Conservation (phyloP, 768 basidiomycete genomes). For the Kwoniella dendrophila region DNA sequence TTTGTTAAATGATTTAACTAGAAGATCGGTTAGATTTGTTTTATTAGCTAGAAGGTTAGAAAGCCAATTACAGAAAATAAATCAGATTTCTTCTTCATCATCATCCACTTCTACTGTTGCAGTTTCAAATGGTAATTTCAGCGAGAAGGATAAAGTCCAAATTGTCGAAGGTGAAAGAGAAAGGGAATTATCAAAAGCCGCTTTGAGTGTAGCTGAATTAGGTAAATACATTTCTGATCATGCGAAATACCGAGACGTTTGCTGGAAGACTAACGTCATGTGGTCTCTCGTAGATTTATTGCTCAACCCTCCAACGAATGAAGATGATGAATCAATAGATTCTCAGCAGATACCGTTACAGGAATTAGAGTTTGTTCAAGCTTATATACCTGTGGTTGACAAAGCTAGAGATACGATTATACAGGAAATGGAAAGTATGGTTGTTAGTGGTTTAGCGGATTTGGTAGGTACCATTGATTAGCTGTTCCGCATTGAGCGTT, state of each 20-base stretch:
- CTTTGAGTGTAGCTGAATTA: slow-evolving; percentile 89
- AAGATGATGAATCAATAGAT: slow-evolving; percentile 21
- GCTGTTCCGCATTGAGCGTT: not conserved
- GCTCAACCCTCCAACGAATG: slow-evolving; percentile 14
- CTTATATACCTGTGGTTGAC: slow-evolving; percentile 72
- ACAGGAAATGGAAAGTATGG: slow-evolving; percentile 87
- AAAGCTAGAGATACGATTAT: slow-evolving; percentile 71
- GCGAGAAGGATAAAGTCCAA: slow-evolving; percentile 59
- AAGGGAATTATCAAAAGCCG: slow-evolving; percentile 85
- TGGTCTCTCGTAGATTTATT: slow-evolving; percentile 17
- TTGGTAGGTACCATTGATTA: slow-evolving; percentile 61
- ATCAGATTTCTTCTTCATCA: no score
- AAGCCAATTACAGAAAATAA: slow-evolving; percentile 77
- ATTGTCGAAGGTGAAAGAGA: slow-evolving; percentile 84
- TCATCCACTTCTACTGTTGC: no score
- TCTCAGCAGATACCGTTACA: slow-evolving; percentile 63
- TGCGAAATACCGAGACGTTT: not conserved
- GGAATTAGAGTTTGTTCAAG: slow-evolving; percentile 71
- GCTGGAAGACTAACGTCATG: no score
- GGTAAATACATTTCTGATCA: slow-evolving; percentile 60
- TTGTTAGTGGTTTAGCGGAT: slow-evolving; percentile 73
- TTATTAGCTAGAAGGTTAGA: slow-evolving; percentile 80
- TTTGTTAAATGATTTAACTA: slow-evolving; percentile 78
- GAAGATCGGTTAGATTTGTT: slow-evolving; percentile 81
- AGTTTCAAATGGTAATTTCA: no score